Conservation (phyloP, 2,329 filamentous ascomycete species). For the Mollisiaceae sp. region DNA sequence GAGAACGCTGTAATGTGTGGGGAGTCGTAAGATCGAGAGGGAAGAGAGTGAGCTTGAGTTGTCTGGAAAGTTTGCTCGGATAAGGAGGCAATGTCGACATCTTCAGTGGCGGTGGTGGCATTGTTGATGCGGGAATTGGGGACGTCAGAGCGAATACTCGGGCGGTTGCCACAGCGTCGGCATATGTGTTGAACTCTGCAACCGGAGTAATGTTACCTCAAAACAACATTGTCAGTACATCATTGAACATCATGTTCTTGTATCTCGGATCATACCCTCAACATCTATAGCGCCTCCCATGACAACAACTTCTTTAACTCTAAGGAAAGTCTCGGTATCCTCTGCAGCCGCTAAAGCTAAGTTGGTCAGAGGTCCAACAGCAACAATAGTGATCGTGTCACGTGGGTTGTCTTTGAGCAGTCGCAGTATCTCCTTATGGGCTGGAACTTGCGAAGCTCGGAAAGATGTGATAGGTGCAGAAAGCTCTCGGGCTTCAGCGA, state of each 20-base stretch:
- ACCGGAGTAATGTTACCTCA: slow-evolving; percentile 74
- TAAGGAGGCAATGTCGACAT: slow-evolving; percentile 62
- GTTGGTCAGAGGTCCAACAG: slow-evolving; percentile 92
- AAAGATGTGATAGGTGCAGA: slow-evolving; percentile 61
- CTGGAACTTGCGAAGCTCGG: slow-evolving; percentile 72
- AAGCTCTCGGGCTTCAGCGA: slow-evolving; percentile 42
- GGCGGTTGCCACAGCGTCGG: slow-evolving; percentile 80
- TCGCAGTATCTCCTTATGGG: slow-evolving; percentile 88
- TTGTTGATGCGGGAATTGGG: slow-evolving; percentile 73
- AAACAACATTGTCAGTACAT: background rate
- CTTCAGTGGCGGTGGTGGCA: slow-evolving; percentile 69
- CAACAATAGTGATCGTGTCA: slow-evolving; percentile 87
- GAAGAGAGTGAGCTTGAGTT: slow-evolving; percentile 72
- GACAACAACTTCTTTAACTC: slow-evolving; percentile 87
- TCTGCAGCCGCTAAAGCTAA: slow-evolving; percentile 85
- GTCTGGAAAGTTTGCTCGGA: slow-evolving; percentile 65
- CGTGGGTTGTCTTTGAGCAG: slow-evolving; percentile 80
- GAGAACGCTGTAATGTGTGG: slow-evolving; percentile 67
- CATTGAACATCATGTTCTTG: background rate
- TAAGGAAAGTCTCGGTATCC: slow-evolving; percentile 87
- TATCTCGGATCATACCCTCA: slow-evolving; percentile 55
- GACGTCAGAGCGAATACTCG: slow-evolving; percentile 80
- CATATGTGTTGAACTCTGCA: slow-evolving; percentile 95
- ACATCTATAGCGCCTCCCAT: slow-evolving; percentile 89
- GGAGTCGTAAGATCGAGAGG: slow-evolving; percentile 78